phyloP scores from a whole-genome alignment of 1,139 yeast genomes.

The Blastobotrys niveus region DNA sequence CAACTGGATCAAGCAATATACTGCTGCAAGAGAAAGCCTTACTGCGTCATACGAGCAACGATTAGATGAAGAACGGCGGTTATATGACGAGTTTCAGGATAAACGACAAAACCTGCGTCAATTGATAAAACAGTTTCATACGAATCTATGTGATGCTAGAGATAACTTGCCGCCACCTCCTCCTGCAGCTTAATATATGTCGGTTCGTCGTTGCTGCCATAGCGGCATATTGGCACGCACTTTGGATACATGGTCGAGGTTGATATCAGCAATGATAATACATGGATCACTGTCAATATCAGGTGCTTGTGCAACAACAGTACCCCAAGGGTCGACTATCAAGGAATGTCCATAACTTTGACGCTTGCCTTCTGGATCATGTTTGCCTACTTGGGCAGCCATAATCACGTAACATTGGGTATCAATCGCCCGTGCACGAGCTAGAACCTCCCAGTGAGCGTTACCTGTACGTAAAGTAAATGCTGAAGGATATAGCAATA shows the following conservation, averaged over 20 bases:
- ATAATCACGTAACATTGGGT: conserved; percentile 80
- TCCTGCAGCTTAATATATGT: conserved; percentile 37
- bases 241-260: conserved; percentile 43
- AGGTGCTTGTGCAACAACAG: conserved; percentile 56
- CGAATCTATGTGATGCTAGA: conserved; percentile 15
- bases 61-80: conserved; percentile 21
- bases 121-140: conserved; percentile 17
- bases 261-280: conserved; percentile 66
- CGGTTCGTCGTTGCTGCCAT: conserved; percentile 61
- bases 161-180: conserved; percentile 4
- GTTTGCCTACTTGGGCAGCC: conserved; percentile 89
- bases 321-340: conserved; percentile 90
- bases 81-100: conserved; percentile 19
- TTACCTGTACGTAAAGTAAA: conserved; percentile 87
- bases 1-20: conserved; percentile 22
- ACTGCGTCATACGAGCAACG: conserved; percentile 23
- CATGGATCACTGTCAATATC: conserved; percentile 48
- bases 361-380: conserved; percentile 43
- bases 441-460: conserved; percentile 83
- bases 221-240: conserved; percentile 71
- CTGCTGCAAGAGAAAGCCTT: conserved; percentile 19
- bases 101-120: conserved; percentile 21
- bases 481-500: conserved; percentile 82
- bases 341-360: conserved; percentile 79
- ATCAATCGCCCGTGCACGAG: conserved; percentile 79